phyloP scores from a whole-genome alignment of 1,139 yeast genomes.

The Kodamaea plutei region DNA sequence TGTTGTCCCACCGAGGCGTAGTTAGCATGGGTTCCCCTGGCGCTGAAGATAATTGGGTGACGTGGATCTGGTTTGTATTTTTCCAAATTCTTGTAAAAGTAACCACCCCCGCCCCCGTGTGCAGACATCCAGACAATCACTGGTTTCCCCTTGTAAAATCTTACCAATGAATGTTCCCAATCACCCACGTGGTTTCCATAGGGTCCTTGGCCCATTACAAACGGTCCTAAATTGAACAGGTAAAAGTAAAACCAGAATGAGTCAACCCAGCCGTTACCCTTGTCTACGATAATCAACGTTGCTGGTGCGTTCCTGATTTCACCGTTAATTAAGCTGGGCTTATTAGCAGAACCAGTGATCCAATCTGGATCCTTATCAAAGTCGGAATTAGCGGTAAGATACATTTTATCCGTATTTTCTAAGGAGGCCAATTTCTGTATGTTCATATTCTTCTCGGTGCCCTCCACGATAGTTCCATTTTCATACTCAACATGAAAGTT shows the following conservation, averaged over 20 bases:
- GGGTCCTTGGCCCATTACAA: constrained; percentile 96
- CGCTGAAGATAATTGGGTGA: constrained; percentile 78
- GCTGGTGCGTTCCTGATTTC: constrained; percentile 75
- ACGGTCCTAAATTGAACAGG: constrained; percentile 92
- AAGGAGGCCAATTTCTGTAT: constrained; percentile 37
- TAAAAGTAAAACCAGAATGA: constrained; percentile 96
- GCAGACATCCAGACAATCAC: constrained; percentile 98
- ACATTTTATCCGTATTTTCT: constrained; percentile 23
- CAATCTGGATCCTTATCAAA: constrained; percentile 77
- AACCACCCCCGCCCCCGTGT: constrained; percentile 96
- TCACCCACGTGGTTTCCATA: constrained; percentile 97
- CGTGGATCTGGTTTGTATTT: constrained; percentile 47
- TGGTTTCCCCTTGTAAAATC: constrained; percentile 80
- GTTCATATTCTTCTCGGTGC: constrained; percentile 32
- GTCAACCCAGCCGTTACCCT: constrained; percentile 90
- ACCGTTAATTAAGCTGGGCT: constrained; percentile 72
- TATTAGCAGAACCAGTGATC: constrained; percentile 70
- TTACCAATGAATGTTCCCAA: constrained; percentile 92
- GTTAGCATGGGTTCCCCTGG: constrained; percentile 96
- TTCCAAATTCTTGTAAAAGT: constrained; percentile 69
- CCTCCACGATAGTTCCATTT: constrained; percentile 46
- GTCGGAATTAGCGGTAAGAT: constrained; percentile 65
- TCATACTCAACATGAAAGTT: constrained; percentile 51
- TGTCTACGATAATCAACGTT: constrained; percentile 75
- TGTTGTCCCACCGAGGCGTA: constrained; percentile 96